Evolutionary conservation across 768 basidiomycete species (phyloP), one percentile per base, ranked within the genome.

Genomic region (Agaricus bisporus): DNA sequence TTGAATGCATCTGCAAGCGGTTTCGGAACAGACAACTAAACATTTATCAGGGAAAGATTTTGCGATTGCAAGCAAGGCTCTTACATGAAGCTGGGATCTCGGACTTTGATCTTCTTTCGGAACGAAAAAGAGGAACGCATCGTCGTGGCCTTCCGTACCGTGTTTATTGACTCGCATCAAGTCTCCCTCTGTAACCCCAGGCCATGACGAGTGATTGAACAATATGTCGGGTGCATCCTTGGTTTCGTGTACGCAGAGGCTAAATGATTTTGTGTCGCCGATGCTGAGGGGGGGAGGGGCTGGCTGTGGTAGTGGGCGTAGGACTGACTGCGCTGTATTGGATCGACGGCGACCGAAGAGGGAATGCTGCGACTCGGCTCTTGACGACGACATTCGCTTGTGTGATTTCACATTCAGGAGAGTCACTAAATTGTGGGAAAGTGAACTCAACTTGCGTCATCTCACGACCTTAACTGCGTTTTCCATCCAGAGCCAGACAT

Each of bases 171-270:
- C 78, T 50, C 79, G 75, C 39, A 92, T 61, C 63, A 89, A 69
- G 60, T 92, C 90, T 7, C 88, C 91, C 59, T 87, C 85, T 42
- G 74, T 71, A 29, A 90, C 85, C 2, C 91, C 91, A 5, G 87
- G 86, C 85, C 87, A 90, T 64, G 75, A 81, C 10, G 80, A 71
- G 41, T 84, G 85, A 58, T 91, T 91, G 64, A 93, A 76, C 15
- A 82, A 71, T 51, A 89, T 82, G 15, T 68, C 68, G 7, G 74
- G 64, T 0, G 79, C 76, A 49, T 85, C 81, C 61, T 82, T 85
- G 35, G 74, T 56, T 53, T 88, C 85, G 61, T 88, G 84, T 3
- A 91, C 86, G 88, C 89, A 90, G 11, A 77, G 74, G 36, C 82
- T 86, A 44, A 91, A 69, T 2, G 76, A 68, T 59, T 80, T 84